phyloP scores from a whole-genome alignment of 495 filamentous ascomycete genomes.

The Bathelium albidoporum region DNA sequence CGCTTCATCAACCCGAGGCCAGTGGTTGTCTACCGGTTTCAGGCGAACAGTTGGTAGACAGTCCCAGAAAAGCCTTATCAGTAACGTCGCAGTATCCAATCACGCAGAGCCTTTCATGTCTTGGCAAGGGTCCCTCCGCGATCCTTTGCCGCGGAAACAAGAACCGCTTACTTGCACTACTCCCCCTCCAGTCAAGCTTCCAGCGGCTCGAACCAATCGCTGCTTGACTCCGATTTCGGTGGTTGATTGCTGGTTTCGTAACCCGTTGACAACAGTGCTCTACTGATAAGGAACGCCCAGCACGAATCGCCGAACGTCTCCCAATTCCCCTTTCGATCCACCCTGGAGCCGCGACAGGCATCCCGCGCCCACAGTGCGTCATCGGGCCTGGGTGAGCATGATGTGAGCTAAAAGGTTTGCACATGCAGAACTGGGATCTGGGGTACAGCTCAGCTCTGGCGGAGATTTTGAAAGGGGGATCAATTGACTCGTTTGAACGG shows the following conservation, averaged over 20 bases:
- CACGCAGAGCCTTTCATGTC: neutral
- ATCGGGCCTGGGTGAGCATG: neutral
- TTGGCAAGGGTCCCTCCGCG: neutral
- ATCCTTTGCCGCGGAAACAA: neutral
- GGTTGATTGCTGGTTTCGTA: neutral
- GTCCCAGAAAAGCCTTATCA: neutral
- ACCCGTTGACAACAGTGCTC: neutral
- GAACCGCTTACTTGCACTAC: neutral
- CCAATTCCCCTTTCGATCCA: neutral
- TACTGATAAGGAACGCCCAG: neutral
- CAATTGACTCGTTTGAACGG: neutral
- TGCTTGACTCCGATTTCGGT: neutral
- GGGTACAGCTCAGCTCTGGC: neutral
- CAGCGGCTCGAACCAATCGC: neutral
- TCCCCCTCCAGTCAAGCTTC: neutral
- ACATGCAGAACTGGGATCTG: neutral
- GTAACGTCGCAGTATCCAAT: neutral
- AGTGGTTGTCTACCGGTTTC: neutral
- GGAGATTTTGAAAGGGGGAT: too few species aligned
- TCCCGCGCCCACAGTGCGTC: neutral
- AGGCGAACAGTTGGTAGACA: neutral
- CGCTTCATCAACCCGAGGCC: neutral
- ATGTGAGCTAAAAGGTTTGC: conserved; percentile 1
- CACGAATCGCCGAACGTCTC: neutral
- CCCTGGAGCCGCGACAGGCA: neutral